These are phyloP conservation scores for Myriosclerotinia curreyana DNA, from an alignment of 2,329 filamentous ascomycete genomes.

Conservation along the genomic window DNA sequence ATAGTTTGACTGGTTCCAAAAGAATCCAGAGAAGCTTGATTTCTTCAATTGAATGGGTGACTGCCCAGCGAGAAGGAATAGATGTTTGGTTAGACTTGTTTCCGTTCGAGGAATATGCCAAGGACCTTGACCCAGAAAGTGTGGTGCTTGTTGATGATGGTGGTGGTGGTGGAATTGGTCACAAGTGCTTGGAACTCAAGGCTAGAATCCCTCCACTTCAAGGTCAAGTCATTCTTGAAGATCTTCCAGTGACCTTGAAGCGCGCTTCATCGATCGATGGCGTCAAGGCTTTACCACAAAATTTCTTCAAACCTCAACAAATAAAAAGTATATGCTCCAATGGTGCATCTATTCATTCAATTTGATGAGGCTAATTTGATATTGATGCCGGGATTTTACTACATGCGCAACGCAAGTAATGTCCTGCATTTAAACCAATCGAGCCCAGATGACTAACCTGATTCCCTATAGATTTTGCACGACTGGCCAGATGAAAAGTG, in stretches of 20 bases:
- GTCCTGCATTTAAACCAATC: background rate
- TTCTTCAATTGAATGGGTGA: slow-evolving; percentile 6
- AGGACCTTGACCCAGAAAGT: background rate
- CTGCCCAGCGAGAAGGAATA: slow-evolving; percentile 3
- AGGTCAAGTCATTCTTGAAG: slow-evolving; percentile 43
- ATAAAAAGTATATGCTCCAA: slow-evolving; percentile 27
- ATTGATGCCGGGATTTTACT: slow-evolving; percentile 38
- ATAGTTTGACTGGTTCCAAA: slow-evolving; percentile 4
- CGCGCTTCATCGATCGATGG: slow-evolving; percentile 32
- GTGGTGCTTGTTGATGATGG: slow-evolving; percentile 44
- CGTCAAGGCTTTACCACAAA: slow-evolving; percentile 35
- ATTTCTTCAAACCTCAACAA: slow-evolving; percentile 37
- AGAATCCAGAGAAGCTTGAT: background rate
- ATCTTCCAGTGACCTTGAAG: slow-evolving; percentile 39
- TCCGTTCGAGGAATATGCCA: slow-evolving; percentile 3
- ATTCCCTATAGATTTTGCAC: slow-evolving; percentile 38
- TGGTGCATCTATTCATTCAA: background rate
- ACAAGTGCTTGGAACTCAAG: slow-evolving; percentile 40
- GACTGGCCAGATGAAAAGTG: slow-evolving; percentile 41
- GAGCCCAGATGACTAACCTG: background rate
- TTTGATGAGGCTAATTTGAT: background rate
- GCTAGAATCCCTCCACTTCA: slow-evolving; percentile 38
- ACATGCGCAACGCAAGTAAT: slow-evolving; percentile 36
- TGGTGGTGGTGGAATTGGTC: slow-evolving; percentile 43
- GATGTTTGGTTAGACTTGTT: slow-evolving; percentile 9